These are phyloP conservation scores for Pleurozium schreberi DNA, from an alignment of 225 moss, liverwort and hornwort species.

Conservation along the genomic window DNA sequence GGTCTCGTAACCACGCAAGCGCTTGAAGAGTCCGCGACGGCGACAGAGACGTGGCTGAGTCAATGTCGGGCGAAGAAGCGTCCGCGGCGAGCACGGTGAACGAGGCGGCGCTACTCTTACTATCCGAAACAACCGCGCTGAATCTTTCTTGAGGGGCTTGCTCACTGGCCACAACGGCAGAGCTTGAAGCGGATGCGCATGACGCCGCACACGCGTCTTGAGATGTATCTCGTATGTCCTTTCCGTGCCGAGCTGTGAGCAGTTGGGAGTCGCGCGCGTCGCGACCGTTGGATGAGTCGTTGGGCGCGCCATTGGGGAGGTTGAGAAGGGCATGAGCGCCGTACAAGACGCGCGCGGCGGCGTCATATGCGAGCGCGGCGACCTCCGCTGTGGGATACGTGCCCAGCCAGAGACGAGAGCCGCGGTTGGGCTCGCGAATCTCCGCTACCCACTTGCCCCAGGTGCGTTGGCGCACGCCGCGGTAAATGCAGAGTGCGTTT, in stretches of 20 bases:
- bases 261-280: background rate
- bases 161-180: background rate
- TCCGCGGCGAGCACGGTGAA: background rate
- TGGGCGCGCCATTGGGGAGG: background rate
- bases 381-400: conserved; percentile 43
- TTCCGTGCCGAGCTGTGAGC: background rate
- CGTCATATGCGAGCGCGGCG: conserved; percentile 52
- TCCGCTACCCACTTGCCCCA: conserved; percentile 65
- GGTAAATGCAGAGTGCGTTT: conserved; percentile 33
- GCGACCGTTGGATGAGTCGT: background rate
- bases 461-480: conserved; percentile 48
- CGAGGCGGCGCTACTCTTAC: conserved; percentile 9
- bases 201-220: background rate
- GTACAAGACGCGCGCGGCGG: conserved; percentile 34
- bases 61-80: background rate
- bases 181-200: background rate
- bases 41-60: conserved; percentile 3
- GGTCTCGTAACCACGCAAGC: background rate
- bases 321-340: conserved; percentile 41
- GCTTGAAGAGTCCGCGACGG: background rate
- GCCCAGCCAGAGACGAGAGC: conserved; percentile 46
- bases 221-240: background rate
- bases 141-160: background rate
- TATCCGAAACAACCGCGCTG: background rate
- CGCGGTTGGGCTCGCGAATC: conserved; percentile 46